Evolutionary conservation across 805 yeast species (phyloP), one percentile per base, ranked within the genome.

Genomic region (Schizosaccharomyces cryophilus): DNA sequence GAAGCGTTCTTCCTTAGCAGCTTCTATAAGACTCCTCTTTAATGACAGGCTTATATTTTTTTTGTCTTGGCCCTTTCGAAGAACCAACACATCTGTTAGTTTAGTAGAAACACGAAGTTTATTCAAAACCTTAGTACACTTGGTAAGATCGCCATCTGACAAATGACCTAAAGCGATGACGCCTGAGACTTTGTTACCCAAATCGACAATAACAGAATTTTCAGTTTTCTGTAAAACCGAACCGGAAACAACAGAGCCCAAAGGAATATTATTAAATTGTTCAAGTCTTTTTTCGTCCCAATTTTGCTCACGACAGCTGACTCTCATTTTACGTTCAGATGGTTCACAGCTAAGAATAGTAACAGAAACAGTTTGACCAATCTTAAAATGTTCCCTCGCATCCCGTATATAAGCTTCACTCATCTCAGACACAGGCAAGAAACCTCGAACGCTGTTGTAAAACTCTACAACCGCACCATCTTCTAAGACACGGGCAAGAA

Each of bases 391-490:
- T 65, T 88, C 90, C 65, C 78, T 80, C 21, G 95, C 88, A 61
- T 80, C 79, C 60, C 75, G 77, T 48, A 89, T 93, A 69, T 79
- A 86, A 0, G 95, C 81, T 72, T 93, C 97, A 61, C 94, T 84
- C 67, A 93, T 85, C 73, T 93, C 97, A 61, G 83, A 75, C 65
- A 82, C 80, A 38, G 98, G 97, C 63, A 93, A 74, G 69, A 80
- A 89, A 0, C 88, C 98, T 65, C 77, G 79, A 54, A 86, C 70
- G 61, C 77, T 76, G 61, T 93, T 95, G 67, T 87, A 89, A 68
- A 93, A 88, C 17, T 88, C 79, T 5, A 93, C 81, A 55, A 88
- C 73, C 58, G 86, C 95, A 67, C 98, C 98, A 62, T 78, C 75
- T 62, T 83, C 81, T 59, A 80, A 79, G 66, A 90, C 78, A 42